Base-by-base conservation (phyloP, 495 filamentous ascomycete genomes). In the Hypoxylon trugodes region DNA sequence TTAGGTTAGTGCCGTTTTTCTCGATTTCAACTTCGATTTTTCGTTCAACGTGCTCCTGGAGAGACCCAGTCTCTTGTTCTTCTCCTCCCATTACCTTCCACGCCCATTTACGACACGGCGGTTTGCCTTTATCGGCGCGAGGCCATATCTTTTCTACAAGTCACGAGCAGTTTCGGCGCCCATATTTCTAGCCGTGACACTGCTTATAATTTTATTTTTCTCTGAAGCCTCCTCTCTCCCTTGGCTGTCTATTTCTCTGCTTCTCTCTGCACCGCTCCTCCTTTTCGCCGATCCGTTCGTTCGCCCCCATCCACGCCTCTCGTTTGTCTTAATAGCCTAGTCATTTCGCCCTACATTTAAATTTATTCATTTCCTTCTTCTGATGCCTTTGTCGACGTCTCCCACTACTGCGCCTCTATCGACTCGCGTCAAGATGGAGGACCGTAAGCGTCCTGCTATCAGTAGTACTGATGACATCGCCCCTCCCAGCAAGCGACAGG, bases 391-490 rank as follows among this genome's bases (percentile, higher is more conserved):
- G 84, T 83, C 87, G 76, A 88, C 90, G 79, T 84, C 86, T 66
- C 80, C 83, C 74, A 82, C 87, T 76, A 82, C 88, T 77, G 77
- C 81, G 81, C 84, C 90, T 82, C 83, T 87, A 72, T 79, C 81
- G 74, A 77, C 76, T 74, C 73, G 79, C 76, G 81, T 88, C 84
- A 96, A 92, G 84, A 96, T 96, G 93, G 93, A 97, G 82, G 92
- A 96, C 82, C 91, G 93, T 86, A 97, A 96, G 83, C 86, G 92
- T 85, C 88, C 91, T 67, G 89, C 91, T 62, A 79, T 85, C 51
- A 78, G 81, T 72, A 88, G 86, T 66, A 78, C 85, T 71, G 92
- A 93, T 76, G 90, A 94, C 45, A 80, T 87, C 61, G 90, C 88
- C 55, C 93, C 92, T 36, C 91, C 92, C 6, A 86, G 82, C 69